A percentile compares a stretch with the other conserved stretches of the same genome.
Conservation (phyloP, 768 basidiomycete species). For the Auricularia sp. region DNA sequence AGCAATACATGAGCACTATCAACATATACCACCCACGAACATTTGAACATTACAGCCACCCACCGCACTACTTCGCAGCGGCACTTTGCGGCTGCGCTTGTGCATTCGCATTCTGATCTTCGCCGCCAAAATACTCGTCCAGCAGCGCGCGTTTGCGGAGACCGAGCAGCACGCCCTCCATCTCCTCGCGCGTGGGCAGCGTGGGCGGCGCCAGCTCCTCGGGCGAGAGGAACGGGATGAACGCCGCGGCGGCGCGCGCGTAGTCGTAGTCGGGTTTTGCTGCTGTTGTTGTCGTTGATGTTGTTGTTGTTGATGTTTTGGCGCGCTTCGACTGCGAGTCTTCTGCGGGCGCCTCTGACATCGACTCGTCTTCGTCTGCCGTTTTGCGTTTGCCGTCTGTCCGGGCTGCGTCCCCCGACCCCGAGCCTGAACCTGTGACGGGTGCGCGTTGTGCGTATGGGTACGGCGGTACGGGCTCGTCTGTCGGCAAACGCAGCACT, state of each 20-base stretch:
- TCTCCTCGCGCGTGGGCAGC: constrained; percentile 64
- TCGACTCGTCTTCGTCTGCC: constrained; percentile 5
- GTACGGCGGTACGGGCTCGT: constrained; percentile 36
- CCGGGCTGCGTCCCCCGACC: constrained; percentile 8
- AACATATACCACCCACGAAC: too few relatives aligned
- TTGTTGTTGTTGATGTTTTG: constrained; percentile 1
- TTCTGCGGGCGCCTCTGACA: constrained; percentile 26
- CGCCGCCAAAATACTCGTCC: constrained; percentile 62
- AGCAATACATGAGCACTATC: too few relatives aligned
- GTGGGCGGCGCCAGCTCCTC: constrained; percentile 66
- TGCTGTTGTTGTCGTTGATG: constrained; percentile 4
- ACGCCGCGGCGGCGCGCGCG: constrained; percentile 43
- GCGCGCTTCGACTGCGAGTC: constrained; percentile 12
- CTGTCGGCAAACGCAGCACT: constrained; percentile 39
- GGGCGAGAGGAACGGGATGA: constrained; percentile 64
- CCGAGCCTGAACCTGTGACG: constrained; percentile 7
- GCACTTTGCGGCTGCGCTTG: not conserved
- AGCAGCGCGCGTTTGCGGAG: constrained; percentile 73
- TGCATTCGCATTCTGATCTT: not conserved
- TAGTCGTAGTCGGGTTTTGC: not conserved
- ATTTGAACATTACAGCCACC: too few relatives aligned
- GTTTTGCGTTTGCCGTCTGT: constrained; percentile 14
- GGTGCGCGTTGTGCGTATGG: constrained; percentile 22
- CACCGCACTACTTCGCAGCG: too few relatives aligned
- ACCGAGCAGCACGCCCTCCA: constrained; percentile 65